A percentile compares a stretch with the other conserved stretches of the same genome.
Evolutionary conservation across 2,329 filamentous ascomycete genomes (phyloP).

Genomic region (Triangularia verruculosa): DNA sequence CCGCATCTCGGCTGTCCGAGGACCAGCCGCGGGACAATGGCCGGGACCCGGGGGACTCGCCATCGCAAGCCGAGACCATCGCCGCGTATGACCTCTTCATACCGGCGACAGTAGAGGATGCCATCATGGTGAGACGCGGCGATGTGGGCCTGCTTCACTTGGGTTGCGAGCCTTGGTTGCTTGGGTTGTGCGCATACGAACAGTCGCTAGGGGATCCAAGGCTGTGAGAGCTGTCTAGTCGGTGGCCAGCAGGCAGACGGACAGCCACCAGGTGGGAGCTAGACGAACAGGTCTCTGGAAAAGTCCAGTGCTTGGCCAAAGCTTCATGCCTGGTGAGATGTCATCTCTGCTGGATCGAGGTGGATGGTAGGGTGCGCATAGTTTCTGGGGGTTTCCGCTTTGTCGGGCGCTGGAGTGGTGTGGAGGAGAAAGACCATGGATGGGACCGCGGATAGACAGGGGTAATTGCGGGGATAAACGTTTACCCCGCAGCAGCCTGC

Average conservation of each 20-base stretch:
- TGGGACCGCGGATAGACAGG: not conserved
- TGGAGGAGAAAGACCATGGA: no score
- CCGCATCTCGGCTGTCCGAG: conserved; percentile 2
- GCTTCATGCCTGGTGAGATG: not conserved
- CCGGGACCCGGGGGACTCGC: conserved; percentile 1
- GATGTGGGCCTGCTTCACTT: not conserved
- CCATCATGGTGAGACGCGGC: conserved; percentile 21
- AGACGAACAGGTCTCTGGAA: conserved; percentile 2
- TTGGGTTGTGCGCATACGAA: not conserved
- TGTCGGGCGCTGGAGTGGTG: not conserved
- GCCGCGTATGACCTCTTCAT: conserved; percentile 29
- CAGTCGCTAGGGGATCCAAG: not conserved
- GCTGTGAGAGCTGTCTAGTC: not conserved
- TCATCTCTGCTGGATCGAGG: not conserved
- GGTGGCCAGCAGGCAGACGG: no score
- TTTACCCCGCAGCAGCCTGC: conserved; percentile 15
- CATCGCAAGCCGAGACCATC: conserved; percentile 23
- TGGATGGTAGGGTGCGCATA: not conserved
- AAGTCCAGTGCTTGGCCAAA: not conserved
- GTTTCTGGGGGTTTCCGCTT: not conserved
- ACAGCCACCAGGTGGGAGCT: not conserved
- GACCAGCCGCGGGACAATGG: conserved; percentile 10
- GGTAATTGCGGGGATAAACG: conserved; percentile 18
- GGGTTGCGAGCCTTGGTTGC: not conserved
- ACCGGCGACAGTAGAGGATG: conserved; percentile 20